These are phyloP conservation scores for Trichothecium sympodiale DNA, from an alignment of 2,329 filamentous ascomycete species.

Conservation along the genomic window DNA sequence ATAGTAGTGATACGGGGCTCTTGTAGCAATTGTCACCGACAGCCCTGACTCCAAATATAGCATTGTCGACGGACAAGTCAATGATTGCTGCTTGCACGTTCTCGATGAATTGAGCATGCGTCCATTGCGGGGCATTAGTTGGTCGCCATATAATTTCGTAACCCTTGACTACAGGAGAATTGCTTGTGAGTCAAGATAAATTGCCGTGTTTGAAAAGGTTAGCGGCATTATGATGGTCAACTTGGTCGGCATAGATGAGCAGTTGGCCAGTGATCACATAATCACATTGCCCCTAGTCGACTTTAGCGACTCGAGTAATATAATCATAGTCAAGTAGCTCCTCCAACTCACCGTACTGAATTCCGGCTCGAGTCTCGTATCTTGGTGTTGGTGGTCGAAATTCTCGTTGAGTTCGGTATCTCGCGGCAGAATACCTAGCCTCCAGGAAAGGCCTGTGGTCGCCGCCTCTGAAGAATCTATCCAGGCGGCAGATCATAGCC, in stretches of 20 bases:
- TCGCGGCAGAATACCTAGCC: slow-evolving; percentile 40
- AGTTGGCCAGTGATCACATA: slow-evolving; percentile 41
- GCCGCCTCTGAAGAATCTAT: slow-evolving; percentile 44
- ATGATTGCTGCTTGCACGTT: slow-evolving; percentile 32
- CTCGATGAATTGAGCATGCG: slow-evolving; percentile 35
- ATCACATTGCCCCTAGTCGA: slow-evolving; percentile 44
- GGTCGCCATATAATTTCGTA: slow-evolving; percentile 48
- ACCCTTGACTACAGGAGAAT: slow-evolving; percentile 24
- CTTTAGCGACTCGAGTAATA: slow-evolving; percentile 39
- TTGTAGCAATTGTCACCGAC: slow-evolving; percentile 38
- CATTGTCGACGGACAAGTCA: slow-evolving; percentile 43
- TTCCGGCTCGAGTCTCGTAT: slow-evolving; percentile 35
- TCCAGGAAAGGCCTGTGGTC: slow-evolving; percentile 45
- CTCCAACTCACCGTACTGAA: slow-evolving; percentile 41
- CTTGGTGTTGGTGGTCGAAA: slow-evolving; percentile 46
- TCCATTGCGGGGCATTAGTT: slow-evolving; percentile 38
- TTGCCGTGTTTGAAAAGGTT: slow-evolving; percentile 35
- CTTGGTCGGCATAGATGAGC: slow-evolving; percentile 36
- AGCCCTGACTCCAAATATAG: slow-evolving; percentile 43
- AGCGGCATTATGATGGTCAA: slow-evolving; percentile 35
- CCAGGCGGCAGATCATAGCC: slow-evolving; percentile 42
- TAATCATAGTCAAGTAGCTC: slow-evolving; percentile 48
- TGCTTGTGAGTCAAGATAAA: too few species aligned
- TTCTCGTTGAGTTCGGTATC: slow-evolving; percentile 48
- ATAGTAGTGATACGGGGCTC: too few species aligned